Evolutionary conservation across 345 rosid genomes (phyloP), one percentile per base, ranked within the genome.

Genomic region (Acer saccharum): DNA sequence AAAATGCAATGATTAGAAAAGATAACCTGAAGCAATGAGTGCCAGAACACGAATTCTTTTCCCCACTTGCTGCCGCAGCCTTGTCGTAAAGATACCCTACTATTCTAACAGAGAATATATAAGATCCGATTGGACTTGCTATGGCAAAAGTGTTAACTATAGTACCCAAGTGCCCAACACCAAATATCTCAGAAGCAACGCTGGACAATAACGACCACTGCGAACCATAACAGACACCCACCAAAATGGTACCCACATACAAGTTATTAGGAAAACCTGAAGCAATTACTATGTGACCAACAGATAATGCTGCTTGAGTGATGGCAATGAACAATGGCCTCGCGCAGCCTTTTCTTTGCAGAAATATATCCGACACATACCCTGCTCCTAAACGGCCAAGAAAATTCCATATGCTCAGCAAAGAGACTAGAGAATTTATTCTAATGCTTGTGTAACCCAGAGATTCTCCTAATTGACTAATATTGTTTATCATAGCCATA

Each of bases 321-420:
- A 93, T 81, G 13, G 83, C 94, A 87, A 93, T 92, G 74, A 93
- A 88, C 74, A 86, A 69, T 3, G 98, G 95, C 85, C 98, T 88
- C 18, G 87, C 88, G 88, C 84, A 92, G 13, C 98, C 98, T 50
- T 57, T 76, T 72, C 71, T 85, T 78, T 87, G 91, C 29, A 95
- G 85, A 79, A 95, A 76, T 44, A 85, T 76, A 78, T 95, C 98
- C 0, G 98, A 93, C 3, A 90, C 80, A 50, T 81, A 90, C 17
- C 99, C 99, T 9, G 86, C 99, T 61, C 95, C 94, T 52, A 95
- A 92, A 46, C 98, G 91, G 73, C 98, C 98, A 2, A 95, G 92
- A 78, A 93, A 93, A 73, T 92, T 93, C 99, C 99, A 95, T 87
- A 90, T 93, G 73, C 94, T 92, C 87, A 87, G 83, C 76, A 92